These are phyloP conservation scores for Phlebopus sp. DNA, from an alignment of 1,284 basidiomycete species.

Conservation along the genomic window DNA sequence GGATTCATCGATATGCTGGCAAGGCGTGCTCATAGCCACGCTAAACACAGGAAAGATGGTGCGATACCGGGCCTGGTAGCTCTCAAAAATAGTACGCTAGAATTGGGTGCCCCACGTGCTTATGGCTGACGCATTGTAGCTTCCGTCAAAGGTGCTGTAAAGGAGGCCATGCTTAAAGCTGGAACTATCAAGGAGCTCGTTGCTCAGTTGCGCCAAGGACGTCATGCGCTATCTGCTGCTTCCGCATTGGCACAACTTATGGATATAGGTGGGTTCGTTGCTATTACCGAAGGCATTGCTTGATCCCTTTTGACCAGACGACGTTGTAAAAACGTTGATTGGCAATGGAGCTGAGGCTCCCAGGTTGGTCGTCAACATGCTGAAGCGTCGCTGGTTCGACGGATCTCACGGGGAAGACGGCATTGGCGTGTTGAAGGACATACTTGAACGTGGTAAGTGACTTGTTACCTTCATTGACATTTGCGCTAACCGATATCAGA, in stretches of 20 bases:
- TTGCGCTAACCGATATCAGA: conserved; percentile 9
- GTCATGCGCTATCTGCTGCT: conserved; percentile 20
- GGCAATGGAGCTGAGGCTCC: conserved; percentile 4
- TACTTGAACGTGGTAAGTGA: conserved; percentile 23
- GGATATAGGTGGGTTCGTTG: conserved; percentile 17
- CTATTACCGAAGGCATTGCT: not conserved
- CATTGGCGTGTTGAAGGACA: conserved; percentile 15
- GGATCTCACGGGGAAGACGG: conserved; percentile 26
- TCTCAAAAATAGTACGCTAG: conserved; percentile 14
- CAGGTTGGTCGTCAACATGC: conserved; percentile 19
- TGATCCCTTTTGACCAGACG: conserved; percentile 10
- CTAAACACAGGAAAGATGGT: conserved; percentile 15
- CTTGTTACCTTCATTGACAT: not conserved
- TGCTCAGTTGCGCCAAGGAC: conserved; percentile 13
- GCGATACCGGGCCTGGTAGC: conserved; percentile 18
- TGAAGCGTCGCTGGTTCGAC: conserved; percentile 28
- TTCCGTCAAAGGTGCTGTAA: conserved; percentile 11
- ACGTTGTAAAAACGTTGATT: conserved; percentile 15
- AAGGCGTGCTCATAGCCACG: conserved; percentile 7
- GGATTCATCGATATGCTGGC: conserved; percentile 18
- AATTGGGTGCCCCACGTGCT: not conserved
- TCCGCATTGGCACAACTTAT: conserved; percentile 16
- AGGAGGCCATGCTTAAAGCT: conserved; percentile 12
- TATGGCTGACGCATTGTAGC: not conserved
- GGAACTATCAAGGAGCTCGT: conserved; percentile 21